These are phyloP conservation scores for Globisporangium echinulatum DNA, from an alignment of 352 stramenopile species.

Conservation along the genomic window DNA sequence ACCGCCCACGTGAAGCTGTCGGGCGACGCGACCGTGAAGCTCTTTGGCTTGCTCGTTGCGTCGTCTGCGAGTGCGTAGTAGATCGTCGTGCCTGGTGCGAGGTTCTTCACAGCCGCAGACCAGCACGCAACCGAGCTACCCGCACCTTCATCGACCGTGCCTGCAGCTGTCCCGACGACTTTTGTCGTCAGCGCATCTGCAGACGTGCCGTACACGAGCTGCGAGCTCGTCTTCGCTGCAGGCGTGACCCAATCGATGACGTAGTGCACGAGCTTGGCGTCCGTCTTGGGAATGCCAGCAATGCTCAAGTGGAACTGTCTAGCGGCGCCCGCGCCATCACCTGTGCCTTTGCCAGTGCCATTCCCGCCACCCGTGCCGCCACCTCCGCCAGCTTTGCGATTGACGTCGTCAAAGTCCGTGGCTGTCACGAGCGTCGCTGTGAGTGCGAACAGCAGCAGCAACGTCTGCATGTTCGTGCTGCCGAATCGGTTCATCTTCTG, in stretches of 20 bases:
- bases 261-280: constrained; percentile 31
- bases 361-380: not conserved
- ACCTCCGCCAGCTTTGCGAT: not conserved
- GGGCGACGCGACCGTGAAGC: constrained; percentile 40
- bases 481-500: too few species aligned
- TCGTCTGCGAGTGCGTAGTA: constrained; percentile 50
- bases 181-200: constrained; percentile 26
- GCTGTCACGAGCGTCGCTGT: not conserved
- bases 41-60: constrained; percentile 13
- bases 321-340: not conserved
- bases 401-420: constrained; percentile 3
- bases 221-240: constrained; percentile 22
- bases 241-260: constrained; percentile 70
- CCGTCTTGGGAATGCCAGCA: constrained; percentile 20
- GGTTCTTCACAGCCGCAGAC: constrained; percentile 40
- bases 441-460: constrained; percentile 5
- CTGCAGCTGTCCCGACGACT: constrained; percentile 26
- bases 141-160: constrained; percentile 38
- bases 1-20: constrained; percentile 59
- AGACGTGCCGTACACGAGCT: constrained; percentile 35
- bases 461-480: too few species aligned
- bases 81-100: constrained; percentile 40
- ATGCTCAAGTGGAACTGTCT: constrained; percentile 69
- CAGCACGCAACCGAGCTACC: constrained; percentile 42
- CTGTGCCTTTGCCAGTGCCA: not conserved